Conservation (phyloP, 1,284 basidiomycete species). For the Exobasidium cylindrosporum region DNA sequence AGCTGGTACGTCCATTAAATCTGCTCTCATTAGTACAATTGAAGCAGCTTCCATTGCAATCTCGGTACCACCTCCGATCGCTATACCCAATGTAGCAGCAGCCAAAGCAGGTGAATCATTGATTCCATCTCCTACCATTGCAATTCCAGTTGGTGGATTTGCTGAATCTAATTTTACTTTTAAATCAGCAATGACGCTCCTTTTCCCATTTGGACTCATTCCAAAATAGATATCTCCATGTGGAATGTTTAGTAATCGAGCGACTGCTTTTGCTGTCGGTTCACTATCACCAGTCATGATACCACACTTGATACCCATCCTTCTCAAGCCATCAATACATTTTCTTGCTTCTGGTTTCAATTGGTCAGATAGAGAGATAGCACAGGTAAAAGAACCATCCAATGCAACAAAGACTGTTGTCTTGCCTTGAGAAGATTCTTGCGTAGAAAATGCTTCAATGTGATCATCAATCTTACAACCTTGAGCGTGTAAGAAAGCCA, state of each 20-base stretch:
- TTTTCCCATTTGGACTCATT: constrained; percentile 51
- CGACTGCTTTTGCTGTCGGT: constrained; percentile 46
- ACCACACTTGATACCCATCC: constrained; percentile 45
- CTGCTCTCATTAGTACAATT: constrained; percentile 93
- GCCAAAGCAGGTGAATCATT: constrained; percentile 97
- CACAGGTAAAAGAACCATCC: constrained; percentile 33
- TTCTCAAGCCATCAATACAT: constrained; percentile 33
- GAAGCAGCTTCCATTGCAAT: constrained; percentile 97
- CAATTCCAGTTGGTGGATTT: constrained; percentile 57
- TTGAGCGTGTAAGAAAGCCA: constrained; percentile 24
- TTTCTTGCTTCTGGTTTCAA: constrained; percentile 46
- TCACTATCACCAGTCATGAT: constrained; percentile 51
- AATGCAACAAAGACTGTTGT: constrained; percentile 46
- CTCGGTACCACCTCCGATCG: constrained; percentile 89
- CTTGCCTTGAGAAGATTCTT: constrained; percentile 36
- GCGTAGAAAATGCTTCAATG: constrained; percentile 19
- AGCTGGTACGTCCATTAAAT: constrained; percentile 93
- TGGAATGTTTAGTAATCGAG: constrained; percentile 34
- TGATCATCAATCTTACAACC: constrained; percentile 9
- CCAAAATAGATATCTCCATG: constrained; percentile 43
- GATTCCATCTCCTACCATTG: constrained; percentile 93
- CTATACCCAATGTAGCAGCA: constrained; percentile 90
- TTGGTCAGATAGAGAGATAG: constrained; percentile 46
- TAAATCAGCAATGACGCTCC: constrained; percentile 55
- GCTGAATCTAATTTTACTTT: constrained; percentile 56